These are phyloP conservation scores for Ananas comosus DNA, from an alignment of 176 grass and related monocot genomes.

Conservation along the genomic window DNA sequence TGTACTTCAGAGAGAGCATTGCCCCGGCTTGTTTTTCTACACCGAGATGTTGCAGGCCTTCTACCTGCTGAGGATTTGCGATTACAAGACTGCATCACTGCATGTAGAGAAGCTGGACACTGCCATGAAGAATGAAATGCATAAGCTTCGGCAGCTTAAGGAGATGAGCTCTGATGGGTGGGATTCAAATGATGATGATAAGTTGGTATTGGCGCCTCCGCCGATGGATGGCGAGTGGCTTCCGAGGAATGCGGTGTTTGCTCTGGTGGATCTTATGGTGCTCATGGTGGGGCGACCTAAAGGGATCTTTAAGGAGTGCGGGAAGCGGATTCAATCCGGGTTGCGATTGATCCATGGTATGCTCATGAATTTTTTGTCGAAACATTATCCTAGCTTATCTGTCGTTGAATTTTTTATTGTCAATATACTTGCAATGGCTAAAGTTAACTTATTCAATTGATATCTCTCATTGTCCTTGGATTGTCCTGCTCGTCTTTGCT, in stretches of 20 bases:
- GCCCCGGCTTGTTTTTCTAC: constrained; percentile 83
- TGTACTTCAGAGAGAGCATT: constrained; percentile 49
- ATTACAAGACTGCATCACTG: constrained; percentile 70
- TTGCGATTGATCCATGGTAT: constrained; percentile 71
- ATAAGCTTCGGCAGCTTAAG: constrained; percentile 37
- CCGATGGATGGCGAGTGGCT: constrained; percentile 97
- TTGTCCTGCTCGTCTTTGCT: too few relatives aligned
- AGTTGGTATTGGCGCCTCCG: constrained; percentile 74
- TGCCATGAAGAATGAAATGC: constrained; percentile 54
- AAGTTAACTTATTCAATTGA: too few relatives aligned
- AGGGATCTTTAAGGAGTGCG: constrained; percentile 89
- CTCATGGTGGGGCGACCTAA: constrained; percentile 85
- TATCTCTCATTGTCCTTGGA: too few relatives aligned
- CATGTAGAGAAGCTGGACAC: constrained; percentile 55
- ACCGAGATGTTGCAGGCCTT: constrained; percentile 68
- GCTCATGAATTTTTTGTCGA: constrained; percentile 16
- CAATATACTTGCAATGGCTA: too few relatives aligned
- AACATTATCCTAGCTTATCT: background rate
- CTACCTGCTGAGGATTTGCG: constrained; percentile 76
- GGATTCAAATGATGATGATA: constrained; percentile 81
- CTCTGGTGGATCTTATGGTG: constrained; percentile 91
- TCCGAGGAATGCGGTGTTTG: constrained; percentile 66
- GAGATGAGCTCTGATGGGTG: constrained; percentile 42
- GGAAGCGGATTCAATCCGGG: constrained; percentile 84
- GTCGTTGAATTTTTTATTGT: too few relatives aligned